Conservation (phyloP, 2,329 filamentous ascomycete genomes). For the Beauveria sp. region DNA sequence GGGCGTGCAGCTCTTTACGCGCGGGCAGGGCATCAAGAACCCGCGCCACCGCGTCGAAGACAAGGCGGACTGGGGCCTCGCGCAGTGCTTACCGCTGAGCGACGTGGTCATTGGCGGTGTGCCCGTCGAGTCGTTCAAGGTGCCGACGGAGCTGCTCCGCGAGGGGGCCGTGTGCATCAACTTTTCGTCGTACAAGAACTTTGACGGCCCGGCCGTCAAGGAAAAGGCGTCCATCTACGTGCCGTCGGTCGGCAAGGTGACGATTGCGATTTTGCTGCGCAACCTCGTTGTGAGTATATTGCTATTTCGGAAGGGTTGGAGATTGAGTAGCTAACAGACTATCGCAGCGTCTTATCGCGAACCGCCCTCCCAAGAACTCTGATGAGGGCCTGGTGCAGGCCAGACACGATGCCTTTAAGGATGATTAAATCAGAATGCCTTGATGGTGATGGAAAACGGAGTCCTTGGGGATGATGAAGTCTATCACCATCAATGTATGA, state of each 20-base stretch:
- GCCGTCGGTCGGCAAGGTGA: constrained; percentile 94
- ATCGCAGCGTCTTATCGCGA: constrained; percentile 43
- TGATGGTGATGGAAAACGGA: no score
- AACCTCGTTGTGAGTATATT: constrained; percentile 71
- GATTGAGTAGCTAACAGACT: neutral
- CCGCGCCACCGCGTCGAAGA: constrained; percentile 80
- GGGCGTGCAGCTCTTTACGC: constrained; percentile 85
- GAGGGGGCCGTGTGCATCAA: constrained; percentile 98
- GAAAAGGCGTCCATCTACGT: constrained; percentile 96
- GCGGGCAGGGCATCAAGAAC: constrained; percentile 80
- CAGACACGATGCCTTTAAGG: constrained; percentile 34
- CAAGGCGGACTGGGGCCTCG: constrained; percentile 69
- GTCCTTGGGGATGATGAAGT: constrained; percentile 32
- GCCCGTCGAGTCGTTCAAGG: constrained; percentile 80
- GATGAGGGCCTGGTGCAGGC: constrained; percentile 28
- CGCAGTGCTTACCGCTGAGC: constrained; percentile 77
- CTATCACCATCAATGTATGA: neutral
- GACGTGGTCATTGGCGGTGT: constrained; percentile 95
- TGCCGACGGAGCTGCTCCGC: constrained; percentile 72
- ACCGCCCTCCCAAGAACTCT: constrained; percentile 34
- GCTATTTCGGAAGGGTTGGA: neutral
- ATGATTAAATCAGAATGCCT: constrained; percentile 22
- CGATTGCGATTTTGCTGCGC: constrained; percentile 81
- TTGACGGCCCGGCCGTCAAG: constrained; percentile 75
- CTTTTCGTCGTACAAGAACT: constrained; percentile 94